Evolutionary conservation across 2,329 filamentous ascomycete genomes (phyloP).

Genomic region (Aplosporella prunicola): DNA sequence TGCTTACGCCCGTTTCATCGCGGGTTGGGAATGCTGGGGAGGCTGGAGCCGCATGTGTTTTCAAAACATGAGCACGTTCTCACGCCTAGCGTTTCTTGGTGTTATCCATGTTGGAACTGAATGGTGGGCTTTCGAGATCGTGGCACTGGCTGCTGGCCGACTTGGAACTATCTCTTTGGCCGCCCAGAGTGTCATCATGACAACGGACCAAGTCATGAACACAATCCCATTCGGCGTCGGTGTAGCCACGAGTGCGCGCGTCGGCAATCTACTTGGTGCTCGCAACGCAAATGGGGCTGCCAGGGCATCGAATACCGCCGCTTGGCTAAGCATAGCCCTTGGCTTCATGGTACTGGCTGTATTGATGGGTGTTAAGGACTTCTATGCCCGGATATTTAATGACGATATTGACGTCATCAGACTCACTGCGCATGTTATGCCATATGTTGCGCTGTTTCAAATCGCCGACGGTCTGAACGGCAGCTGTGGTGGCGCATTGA

Average conservation of each 20-base stretch:
- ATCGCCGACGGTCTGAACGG: constrained; percentile 83
- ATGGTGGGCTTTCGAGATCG: constrained; percentile 93
- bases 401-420: constrained; percentile 61
- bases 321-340: constrained; percentile 60
- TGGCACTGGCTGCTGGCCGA: constrained; percentile 70
- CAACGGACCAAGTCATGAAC: constrained; percentile 72
- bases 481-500: constrained; percentile 67
- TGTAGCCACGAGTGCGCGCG: constrained; percentile 65
- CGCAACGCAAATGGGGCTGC: constrained; percentile 56
- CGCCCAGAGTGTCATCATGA: constrained; percentile 85
- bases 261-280: constrained; percentile 73
- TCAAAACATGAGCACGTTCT: constrained; percentile 60
- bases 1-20: constrained; percentile 60
- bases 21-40: constrained; percentile 69
- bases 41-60: constrained; percentile 57
- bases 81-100: constrained; percentile 64
- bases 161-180: constrained; percentile 71
- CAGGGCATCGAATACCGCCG: constrained; percentile 65
- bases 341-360: constrained; percentile 58
- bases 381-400: constrained; percentile 74
- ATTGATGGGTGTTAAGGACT: constrained; percentile 60
- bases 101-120: constrained; percentile 80
- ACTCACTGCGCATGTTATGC: constrained; percentile 69
- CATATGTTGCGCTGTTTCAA: constrained; percentile 81
- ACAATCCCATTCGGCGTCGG: constrained; percentile 82